These are phyloP conservation scores for Cutaneotrichosporon arboriforme DNA, from an alignment of 1,284 basidiomycete genomes.

Conservation along the genomic window DNA sequence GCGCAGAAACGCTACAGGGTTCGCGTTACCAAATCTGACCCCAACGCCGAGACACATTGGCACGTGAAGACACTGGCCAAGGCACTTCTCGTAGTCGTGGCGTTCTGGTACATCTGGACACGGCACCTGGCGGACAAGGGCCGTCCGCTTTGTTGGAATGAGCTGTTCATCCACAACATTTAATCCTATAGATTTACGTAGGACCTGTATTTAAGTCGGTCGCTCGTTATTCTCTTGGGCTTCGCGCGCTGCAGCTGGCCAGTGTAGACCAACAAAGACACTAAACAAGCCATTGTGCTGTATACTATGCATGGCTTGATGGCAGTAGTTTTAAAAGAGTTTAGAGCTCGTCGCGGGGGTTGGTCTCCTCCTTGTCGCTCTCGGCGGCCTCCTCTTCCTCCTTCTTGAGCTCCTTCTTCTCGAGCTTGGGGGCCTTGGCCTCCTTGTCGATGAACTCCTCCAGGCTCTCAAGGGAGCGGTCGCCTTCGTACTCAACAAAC, in stretches of 20 bases:
- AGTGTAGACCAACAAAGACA: too few relatives aligned
- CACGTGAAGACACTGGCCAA: constrained; percentile 19
- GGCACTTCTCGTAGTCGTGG: constrained; percentile 3
- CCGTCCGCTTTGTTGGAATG: constrained; percentile 11
- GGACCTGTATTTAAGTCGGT: too few relatives aligned
- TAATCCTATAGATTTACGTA: neutral
- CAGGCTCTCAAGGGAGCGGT: constrained; percentile 78
- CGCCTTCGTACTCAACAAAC: constrained; percentile 90
- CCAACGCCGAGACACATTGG: constrained; percentile 11
- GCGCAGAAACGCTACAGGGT: neutral
- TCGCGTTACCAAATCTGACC: neutral
- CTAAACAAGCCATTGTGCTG: too few relatives aligned
- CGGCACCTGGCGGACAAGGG: constrained; percentile 13
- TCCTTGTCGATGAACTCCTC: constrained; percentile 77
- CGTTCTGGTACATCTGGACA: constrained; percentile 15
- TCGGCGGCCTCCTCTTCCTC: constrained; percentile 1
- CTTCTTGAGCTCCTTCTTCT: constrained; percentile 22
- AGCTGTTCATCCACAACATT: constrained; percentile 4
- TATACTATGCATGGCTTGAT: constrained; percentile 1
- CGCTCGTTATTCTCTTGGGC: too few relatives aligned
- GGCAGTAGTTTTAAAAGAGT: neutral
- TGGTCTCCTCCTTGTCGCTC: constrained; percentile 21
- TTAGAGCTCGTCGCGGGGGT: constrained; percentile 46
- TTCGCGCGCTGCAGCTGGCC: too few relatives aligned
- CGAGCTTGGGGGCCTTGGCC: constrained; percentile 54